Percentiles rank a stretch among this genome's conserved stretches.
Evolutionary conservation across 1,284 basidiomycete genomes (phyloP).

Genomic region (Cryptococcus sp.): DNA sequence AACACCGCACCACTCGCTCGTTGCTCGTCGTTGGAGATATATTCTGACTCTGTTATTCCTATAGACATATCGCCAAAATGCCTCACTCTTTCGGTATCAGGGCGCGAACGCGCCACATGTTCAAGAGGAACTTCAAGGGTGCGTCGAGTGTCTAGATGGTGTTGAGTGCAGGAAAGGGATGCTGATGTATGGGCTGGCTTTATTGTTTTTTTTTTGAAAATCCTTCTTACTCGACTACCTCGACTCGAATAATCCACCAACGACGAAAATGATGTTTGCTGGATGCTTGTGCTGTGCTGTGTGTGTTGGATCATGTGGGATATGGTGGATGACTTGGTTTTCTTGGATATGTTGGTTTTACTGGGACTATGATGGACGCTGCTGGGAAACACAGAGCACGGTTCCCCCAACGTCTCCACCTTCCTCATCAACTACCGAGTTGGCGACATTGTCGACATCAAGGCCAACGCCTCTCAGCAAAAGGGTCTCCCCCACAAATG

Average conservation of each 20-base stretch:
- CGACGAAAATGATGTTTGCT: not conserved
- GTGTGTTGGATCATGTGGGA: not conserved
- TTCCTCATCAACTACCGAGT: slow-evolving; percentile 91
- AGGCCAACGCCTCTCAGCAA: slow-evolving; percentile 98
- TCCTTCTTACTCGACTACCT: not conserved
- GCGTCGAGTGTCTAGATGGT: slow-evolving; percentile 36
- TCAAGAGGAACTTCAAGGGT: slow-evolving; percentile 97
- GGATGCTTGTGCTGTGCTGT: not conserved
- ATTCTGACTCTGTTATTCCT: slow-evolving; percentile 40
- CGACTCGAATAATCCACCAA: not conserved
- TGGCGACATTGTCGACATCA: slow-evolving; percentile 99
- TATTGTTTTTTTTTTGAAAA: slow-evolving; percentile 1
- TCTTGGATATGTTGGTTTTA: slow-evolving; percentile 5
- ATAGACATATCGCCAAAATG: slow-evolving; percentile 64
- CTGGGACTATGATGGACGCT: slow-evolving; percentile 3
- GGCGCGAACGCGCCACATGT: slow-evolving; percentile 99
- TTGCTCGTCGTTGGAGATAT: not conserved
- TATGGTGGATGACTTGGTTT: slow-evolving; percentile 5
- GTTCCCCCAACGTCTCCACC: slow-evolving; percentile 86
- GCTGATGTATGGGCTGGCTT: not conserved
- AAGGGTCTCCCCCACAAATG: slow-evolving; percentile 99
- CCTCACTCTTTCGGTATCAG: slow-evolving; percentile 99
- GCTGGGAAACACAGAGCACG: slow-evolving; percentile 68
- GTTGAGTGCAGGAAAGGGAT: not conserved
- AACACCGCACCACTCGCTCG: not conserved